Percentiles rank a stretch among this genome's conserved stretches.
phyloP scores from a whole-genome alignment of 352 stramenopile species.

The Thalassiosira ordinaria region DNA sequence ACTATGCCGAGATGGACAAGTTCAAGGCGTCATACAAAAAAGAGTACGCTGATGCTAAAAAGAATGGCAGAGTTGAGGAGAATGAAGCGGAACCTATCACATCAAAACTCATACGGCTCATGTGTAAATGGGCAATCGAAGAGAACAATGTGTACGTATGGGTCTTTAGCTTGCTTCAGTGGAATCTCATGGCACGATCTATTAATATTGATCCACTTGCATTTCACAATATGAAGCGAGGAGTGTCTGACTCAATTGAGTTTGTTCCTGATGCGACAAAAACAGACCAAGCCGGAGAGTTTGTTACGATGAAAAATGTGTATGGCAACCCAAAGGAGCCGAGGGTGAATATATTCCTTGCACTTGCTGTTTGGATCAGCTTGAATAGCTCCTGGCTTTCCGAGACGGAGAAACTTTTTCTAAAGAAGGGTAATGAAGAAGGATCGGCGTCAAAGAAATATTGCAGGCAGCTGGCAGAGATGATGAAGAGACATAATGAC shows the following conservation, averaged over 20 bases:
- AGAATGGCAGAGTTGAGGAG: conserved; percentile 4
- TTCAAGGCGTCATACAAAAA: conserved; percentile 28
- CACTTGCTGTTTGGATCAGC: conserved; percentile 9
- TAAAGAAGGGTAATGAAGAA: neutral
- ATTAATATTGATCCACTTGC: conserved; percentile 21
- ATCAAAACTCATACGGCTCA: neutral
- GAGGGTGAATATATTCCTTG: conserved; percentile 11
- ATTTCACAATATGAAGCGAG: conserved; percentile 26
- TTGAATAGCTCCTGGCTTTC: neutral
- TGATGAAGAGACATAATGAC: conserved; percentile 5
- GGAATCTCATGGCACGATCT: conserved; percentile 25
- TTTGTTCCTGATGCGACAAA: conserved; percentile 17
- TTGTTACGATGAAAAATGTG: conserved; percentile 18
- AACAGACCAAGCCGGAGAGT: conserved; percentile 21
- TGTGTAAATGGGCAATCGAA: conserved; percentile 28
- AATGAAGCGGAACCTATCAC: conserved; percentile 17
- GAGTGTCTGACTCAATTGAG: conserved; percentile 13
- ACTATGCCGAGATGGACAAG: conserved; percentile 20
- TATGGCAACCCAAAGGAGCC: conserved; percentile 23
- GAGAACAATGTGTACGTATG: conserved; percentile 31
- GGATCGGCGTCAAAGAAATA: neutral
- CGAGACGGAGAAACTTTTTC: neutral
- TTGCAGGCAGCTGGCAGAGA: neutral
- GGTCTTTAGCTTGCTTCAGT: conserved; percentile 16
- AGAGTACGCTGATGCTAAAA: conserved; percentile 17